A percentile compares a stretch with the other conserved stretches of the same genome.
Evolutionary conservation across 2,329 filamentous ascomycete genomes (phyloP).

Genomic region (Cladophialophora carrionii): DNA sequence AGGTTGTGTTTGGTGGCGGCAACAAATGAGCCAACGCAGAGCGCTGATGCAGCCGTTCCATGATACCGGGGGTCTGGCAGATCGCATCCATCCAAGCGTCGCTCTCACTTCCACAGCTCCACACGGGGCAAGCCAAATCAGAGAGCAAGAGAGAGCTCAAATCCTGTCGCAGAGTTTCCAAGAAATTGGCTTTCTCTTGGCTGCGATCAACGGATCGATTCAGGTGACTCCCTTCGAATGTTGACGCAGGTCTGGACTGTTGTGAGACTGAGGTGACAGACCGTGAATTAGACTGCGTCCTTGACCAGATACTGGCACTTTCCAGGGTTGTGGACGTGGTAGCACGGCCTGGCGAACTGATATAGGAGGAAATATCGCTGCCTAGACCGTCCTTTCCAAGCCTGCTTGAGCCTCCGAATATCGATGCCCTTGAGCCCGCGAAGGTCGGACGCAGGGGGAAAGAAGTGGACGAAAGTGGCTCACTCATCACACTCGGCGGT

Average conservation of each 20-base stretch:
- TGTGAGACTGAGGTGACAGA: constrained; percentile 42
- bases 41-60: constrained; percentile 29
- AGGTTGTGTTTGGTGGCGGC: background rate
- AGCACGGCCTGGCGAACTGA: constrained; percentile 66
- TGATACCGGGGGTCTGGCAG: constrained; percentile 67
- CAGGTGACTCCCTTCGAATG: constrained; percentile 39
- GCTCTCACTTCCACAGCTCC: constrained; percentile 88
- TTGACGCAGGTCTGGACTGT: constrained; percentile 39
- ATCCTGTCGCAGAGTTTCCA: constrained; percentile 75
- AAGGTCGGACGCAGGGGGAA: constrained; percentile 39
- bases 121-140: constrained; percentile 83
- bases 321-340: constrained; percentile 73
- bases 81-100: constrained; percentile 75
- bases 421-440: constrained; percentile 55
- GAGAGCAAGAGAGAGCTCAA: constrained; percentile 84
- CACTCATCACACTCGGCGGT: constrained; percentile 51
- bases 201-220: constrained; percentile 58
- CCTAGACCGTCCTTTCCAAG: constrained; percentile 60
- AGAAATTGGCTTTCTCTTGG: constrained; percentile 73
- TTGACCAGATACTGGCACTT: constrained; percentile 81
- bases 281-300: constrained; percentile 61
- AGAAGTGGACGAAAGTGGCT: constrained; percentile 45
- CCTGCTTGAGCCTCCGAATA: constrained; percentile 70
- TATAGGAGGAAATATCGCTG: constrained; percentile 62
- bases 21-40: constrained; percentile 45